Base-by-base conservation (phyloP, 306 rosid species). In the Prosopis cineraria region DNA sequence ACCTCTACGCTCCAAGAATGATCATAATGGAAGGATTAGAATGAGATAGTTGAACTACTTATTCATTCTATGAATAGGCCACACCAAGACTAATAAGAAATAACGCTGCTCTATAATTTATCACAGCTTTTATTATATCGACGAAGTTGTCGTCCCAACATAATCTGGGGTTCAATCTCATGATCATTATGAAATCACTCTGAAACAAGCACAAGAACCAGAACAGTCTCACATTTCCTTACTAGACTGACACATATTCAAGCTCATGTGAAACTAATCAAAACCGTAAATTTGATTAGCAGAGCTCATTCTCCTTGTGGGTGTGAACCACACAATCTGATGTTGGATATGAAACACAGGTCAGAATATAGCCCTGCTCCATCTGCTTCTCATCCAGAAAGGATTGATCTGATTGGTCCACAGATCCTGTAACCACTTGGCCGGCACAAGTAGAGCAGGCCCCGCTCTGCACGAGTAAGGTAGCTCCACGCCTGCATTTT, bases 401-500 rank as follows among this genome's bases (percentile, higher is more conserved):
- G 6, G 92, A 80, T 31, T 83, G 89, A 17, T 93, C 92, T 0
- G 93, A 83, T 68, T 91, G 98, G 67, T 91, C 97, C 55, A 87
- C 91, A 0, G 85, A 40, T 36, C 95, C 92, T 0, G 82, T 69
- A 72, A 33, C 84, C 70, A 91, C 0, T 36, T 77, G 75, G 6
- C 96, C 94, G 0, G 97, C 93, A 76, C 97, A 90, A 9, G 97
- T 86, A 34, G 94, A 91, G 86, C 97, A 93, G 1, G 98, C 87
- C 41, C 96, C 96, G 96, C 95, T 80, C 91, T 83, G 86, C 96
- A 93, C 3, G 91, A 91, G 83, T 87, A 85, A 19, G 97, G 97
- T 40, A 93, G 78, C 39, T 89, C 95, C 63, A 90, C 6, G 43
- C 98, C 97, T 13, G 96, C 94, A 29, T 36, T 77, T 72, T 93